A percentile compares a stretch with the other conserved stretches of the same genome.
Evolutionary conservation across 2,329 filamentous ascomycete species (phyloP).

Genomic region (Talaromyces piceae): DNA sequence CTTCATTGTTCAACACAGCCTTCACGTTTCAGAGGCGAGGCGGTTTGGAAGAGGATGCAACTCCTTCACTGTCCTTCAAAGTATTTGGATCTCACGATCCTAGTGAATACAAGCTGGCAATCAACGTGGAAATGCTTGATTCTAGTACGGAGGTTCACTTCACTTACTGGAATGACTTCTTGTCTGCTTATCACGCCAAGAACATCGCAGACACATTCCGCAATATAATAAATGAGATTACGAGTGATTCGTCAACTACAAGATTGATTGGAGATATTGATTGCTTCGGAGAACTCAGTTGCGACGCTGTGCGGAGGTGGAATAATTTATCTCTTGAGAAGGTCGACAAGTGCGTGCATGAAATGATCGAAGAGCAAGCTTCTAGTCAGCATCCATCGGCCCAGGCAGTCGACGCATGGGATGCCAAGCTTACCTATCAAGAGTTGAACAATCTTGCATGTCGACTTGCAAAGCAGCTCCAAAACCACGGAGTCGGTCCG

Average conservation of each 20-base stretch:
- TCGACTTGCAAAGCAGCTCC: constrained; percentile 29
- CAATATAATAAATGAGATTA: constrained; percentile 23
- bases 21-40: constrained; percentile 18
- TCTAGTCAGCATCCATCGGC: constrained; percentile 16
- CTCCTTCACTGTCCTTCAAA: constrained; percentile 6
- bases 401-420: constrained; percentile 26
- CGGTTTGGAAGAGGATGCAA: not conserved
- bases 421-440: constrained; percentile 29
- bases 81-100: constrained; percentile 7
- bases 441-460: constrained; percentile 32
- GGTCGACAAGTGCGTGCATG: constrained; percentile 28
- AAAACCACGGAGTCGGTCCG: constrained; percentile 31
- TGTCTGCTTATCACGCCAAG: constrained; percentile 34
- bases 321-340: constrained; percentile 23
- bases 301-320: constrained; percentile 26
- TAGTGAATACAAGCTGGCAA: constrained; percentile 19
- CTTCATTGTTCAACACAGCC: constrained; percentile 24
- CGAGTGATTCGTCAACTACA: constrained; percentile 11
- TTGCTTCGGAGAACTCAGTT: constrained; percentile 24
- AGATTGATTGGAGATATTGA: constrained; percentile 22
- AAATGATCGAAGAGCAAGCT: constrained; percentile 28
- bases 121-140: constrained; percentile 22
- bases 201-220: constrained; percentile 28
- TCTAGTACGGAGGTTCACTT: constrained; percentile 44
- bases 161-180: constrained; percentile 42